Percentiles rank a stretch among this genome's conserved stretches.
These are phyloP conservation scores for Trifolium subterraneum DNA, from an alignment of 306 rosid species.

Conservation along the genomic window DNA sequence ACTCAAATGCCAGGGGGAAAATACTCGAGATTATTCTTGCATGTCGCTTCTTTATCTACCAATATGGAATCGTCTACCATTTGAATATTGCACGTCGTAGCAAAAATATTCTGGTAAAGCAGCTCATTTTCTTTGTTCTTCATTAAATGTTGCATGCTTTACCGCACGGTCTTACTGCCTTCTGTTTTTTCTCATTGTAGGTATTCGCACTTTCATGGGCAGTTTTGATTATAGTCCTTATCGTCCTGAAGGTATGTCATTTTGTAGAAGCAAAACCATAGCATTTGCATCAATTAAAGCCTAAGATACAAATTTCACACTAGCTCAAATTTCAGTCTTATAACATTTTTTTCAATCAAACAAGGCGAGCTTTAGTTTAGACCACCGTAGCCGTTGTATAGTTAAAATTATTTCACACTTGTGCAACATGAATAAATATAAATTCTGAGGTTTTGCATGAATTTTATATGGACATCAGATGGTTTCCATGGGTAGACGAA, in stretches of 20 bases:
- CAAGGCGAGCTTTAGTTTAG: conserved; percentile 4
- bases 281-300: too few species aligned
- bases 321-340: background rate
- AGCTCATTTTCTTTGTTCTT: conserved; percentile 36
- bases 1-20: conserved; percentile 76
- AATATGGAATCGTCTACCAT: conserved; percentile 93
- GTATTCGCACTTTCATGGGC: conserved; percentile 88
- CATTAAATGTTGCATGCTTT: conserved; percentile 28
- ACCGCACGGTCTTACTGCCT: conserved; percentile 36
- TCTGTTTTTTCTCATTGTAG: conserved; percentile 49
- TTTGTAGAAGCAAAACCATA: too few species aligned
- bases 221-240: conserved; percentile 67
- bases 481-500: conserved; percentile 92
- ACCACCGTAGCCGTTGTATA: background rate
- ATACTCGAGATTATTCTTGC: conserved; percentile 80
- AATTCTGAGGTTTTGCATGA: too few species aligned
- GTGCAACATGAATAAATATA: too few species aligned
- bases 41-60: conserved; percentile 84
- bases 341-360: conserved; percentile 14
- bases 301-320: too few species aligned
- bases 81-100: conserved; percentile 75
- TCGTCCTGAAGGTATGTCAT: conserved; percentile 80
- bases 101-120: conserved; percentile 71
- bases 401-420: conserved; percentile 15
- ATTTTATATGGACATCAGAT: too few species aligned